A percentile compares a stretch with the other conserved stretches of the same genome.
Conservation (phyloP, 495 filamentous ascomycete species). For the Clavariopsis aquatica region DNA sequence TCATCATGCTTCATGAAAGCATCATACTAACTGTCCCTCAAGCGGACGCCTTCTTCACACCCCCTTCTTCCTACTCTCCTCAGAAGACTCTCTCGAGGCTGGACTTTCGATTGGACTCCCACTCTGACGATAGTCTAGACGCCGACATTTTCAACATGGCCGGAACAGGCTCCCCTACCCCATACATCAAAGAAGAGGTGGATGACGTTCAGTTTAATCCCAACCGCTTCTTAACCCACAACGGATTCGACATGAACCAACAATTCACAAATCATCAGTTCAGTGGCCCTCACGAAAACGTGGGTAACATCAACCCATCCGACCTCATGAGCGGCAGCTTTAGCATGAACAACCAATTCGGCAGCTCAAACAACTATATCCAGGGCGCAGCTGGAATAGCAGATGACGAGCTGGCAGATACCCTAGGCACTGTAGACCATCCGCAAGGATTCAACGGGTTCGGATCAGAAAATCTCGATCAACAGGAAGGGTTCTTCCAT, state of each 20-base stretch:
- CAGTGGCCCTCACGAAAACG: constrained; percentile 59
- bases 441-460: constrained; percentile 53
- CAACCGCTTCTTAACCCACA: constrained; percentile 58
- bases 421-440: constrained; percentile 43
- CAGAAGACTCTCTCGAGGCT: constrained; percentile 42
- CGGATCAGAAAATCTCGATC: constrained; percentile 45
- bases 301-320: constrained; percentile 76
- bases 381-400: constrained; percentile 56
- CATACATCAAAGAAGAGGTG: constrained; percentile 78
- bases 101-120: constrained; percentile 39
- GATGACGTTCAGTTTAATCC: constrained; percentile 63
- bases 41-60: constrained; percentile 37
- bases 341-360: constrained; percentile 40
- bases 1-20: constrained; percentile 29
- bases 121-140: constrained; percentile 47
- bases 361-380: constrained; percentile 39
- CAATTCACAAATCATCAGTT: constrained; percentile 63
- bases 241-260: constrained; percentile 62
- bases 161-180: constrained; percentile 54
- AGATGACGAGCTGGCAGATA: constrained; percentile 66
- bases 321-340: constrained; percentile 66
- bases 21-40: constrained; percentile 36
- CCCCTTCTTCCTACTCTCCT: constrained; percentile 36
- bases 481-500: constrained; percentile 30
- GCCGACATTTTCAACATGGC: constrained; percentile 48